phyloP scores from a whole-genome alignment of 345 rosid genomes.

The Aegle marmelos region DNA sequence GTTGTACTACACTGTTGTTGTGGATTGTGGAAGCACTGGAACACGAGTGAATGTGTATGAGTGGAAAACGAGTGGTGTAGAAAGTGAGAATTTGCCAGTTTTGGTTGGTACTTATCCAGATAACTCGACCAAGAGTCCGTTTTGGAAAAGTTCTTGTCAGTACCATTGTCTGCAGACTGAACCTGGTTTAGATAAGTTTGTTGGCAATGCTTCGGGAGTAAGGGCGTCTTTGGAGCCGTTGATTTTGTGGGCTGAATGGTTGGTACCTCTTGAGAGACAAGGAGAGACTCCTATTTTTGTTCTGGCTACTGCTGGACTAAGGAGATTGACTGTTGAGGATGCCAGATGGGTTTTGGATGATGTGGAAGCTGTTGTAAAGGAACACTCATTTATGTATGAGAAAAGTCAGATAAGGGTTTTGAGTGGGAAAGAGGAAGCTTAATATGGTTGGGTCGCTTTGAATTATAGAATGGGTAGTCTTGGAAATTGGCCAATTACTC shows the following conservation, averaged over 20 bases:
- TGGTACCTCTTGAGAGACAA: slow-evolving; percentile 47
- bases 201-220: slow-evolving; percentile 47
- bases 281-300: slow-evolving; percentile 50
- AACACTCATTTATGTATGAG: slow-evolving; percentile 31
- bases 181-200: slow-evolving; percentile 56
- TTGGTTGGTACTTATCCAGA: slow-evolving; percentile 45
- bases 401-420: slow-evolving; percentile 49
- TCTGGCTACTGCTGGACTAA: slow-evolving; percentile 62
- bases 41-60: slow-evolving; percentile 53
- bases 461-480: slow-evolving; percentile 50
- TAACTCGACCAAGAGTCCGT: slow-evolving; percentile 20
- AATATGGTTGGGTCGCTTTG: slow-evolving; percentile 64
- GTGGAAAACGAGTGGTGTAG: slow-evolving; percentile 32
- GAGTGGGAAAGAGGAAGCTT: slow-evolving; percentile 66
- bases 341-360: slow-evolving; percentile 39
- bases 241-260: slow-evolving; percentile 34
- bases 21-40: slow-evolving; percentile 73
- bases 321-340: slow-evolving; percentile 39
- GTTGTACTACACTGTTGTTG: slow-evolving; percentile 41
- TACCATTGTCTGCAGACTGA: slow-evolving; percentile 66
- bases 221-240: slow-evolving; percentile 47
- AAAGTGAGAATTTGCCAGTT: slow-evolving; percentile 27
- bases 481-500: slow-evolving; percentile 28
- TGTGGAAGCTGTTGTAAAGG: slow-evolving; percentile 39
- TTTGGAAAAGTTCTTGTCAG: slow-evolving; percentile 31